A percentile compares a stretch with the other conserved stretches of the same genome.
These are phyloP conservation scores for Fusarium longipes DNA, from an alignment of 2,329 filamentous ascomycete species.

Conservation along the genomic window DNA sequence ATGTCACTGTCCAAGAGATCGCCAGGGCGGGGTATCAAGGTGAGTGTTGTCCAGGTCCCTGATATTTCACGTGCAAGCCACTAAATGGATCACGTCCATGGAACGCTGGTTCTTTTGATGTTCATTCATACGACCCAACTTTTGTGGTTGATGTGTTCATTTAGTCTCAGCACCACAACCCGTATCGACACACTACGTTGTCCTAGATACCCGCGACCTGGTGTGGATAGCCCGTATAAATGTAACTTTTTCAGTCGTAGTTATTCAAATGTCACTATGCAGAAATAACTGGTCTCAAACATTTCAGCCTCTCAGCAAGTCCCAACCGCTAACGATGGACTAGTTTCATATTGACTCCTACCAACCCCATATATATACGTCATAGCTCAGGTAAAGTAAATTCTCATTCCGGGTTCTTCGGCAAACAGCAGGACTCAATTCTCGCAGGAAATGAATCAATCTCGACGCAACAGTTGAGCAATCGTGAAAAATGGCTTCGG, in stretches of 20 bases:
- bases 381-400: conserved; percentile 6
- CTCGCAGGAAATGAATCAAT: not conserved
- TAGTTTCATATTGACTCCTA: conserved; percentile 6
- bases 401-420: conserved; percentile 2
- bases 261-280: not conserved
- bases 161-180: no score
- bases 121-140: not conserved
- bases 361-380: conserved; percentile 3
- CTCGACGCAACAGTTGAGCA: not conserved
- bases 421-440: not conserved
- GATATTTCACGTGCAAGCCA: not conserved
- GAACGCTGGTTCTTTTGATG: not conserved
- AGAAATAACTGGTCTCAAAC: not conserved
- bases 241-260: not conserved
- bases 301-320: not conserved
- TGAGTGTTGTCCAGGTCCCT: not conserved
- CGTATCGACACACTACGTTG: no score
- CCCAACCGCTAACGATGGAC: not conserved
- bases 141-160: no score
- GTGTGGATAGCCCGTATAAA: not conserved
- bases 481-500: conserved; percentile 3
- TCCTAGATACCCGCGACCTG: not conserved
- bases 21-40: not conserved
- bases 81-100: not conserved
- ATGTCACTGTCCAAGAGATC: not conserved